Conservation (phyloP, 176 grass and related monocot genomes). For the Avena atlantica region DNA sequence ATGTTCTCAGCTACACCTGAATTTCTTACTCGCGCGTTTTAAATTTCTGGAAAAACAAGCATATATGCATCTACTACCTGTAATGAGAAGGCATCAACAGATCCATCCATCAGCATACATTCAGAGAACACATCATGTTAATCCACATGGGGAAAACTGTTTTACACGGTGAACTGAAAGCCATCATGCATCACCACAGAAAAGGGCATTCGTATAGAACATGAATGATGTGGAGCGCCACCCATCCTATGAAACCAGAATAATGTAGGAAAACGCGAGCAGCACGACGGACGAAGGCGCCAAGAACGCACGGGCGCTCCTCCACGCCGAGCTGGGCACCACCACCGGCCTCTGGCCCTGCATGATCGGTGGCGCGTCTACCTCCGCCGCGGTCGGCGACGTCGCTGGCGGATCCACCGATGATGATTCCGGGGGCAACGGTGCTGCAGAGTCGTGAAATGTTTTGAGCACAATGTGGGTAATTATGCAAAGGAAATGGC, state of each 20-base stretch:
- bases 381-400: constrained; percentile 25
- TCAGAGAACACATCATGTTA: background rate
- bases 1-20: background rate
- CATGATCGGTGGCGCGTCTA: constrained; percentile 42
- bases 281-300: constrained; percentile 2
- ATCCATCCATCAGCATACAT: background rate
- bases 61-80: too few species aligned
- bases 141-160: background rate
- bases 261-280: constrained; percentile 22
- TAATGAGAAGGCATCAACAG: background rate
- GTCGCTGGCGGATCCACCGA: constrained; percentile 41
- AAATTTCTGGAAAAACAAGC: too few species aligned
- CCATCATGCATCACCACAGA: too few species aligned
- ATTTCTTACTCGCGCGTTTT: background rate
- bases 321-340: constrained; percentile 55
- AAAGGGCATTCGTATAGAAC: background rate
- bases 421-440: constrained; percentile 49
- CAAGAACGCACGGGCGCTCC: constrained; percentile 1
- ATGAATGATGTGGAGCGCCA: background rate
- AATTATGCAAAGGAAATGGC: background rate
- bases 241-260: constrained; percentile 24
- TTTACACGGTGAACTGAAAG: background rate
- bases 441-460: constrained; percentile 35
- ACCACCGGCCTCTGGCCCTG: constrained; percentile 59
- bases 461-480: background rate